These are phyloP conservation scores for Heliamphora exappendiculata DNA, from an alignment of 148 eudicot genomes.

Conservation along the genomic window DNA sequence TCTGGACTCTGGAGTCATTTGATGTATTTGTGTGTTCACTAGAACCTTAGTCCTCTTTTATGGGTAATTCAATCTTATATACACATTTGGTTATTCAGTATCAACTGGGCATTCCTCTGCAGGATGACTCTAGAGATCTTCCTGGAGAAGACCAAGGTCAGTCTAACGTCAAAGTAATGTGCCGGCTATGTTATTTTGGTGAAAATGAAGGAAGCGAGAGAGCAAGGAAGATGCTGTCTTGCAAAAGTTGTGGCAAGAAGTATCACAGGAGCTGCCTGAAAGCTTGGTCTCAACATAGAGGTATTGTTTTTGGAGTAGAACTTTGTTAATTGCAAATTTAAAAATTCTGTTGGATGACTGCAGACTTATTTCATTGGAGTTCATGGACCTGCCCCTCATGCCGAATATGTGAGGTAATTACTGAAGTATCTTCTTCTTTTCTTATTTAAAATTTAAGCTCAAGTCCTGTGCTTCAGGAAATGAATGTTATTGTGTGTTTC, in stretches of 20 bases:
- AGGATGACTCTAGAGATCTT: conserved; percentile 53
- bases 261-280: conserved; percentile 89
- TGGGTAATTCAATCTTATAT: background rate
- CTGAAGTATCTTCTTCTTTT: background rate
- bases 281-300: conserved; percentile 86
- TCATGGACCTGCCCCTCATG: conserved; percentile 96
- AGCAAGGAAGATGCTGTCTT: conserved; percentile 85
- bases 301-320: conserved; percentile 25
- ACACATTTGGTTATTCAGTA: conserved; percentile 4
- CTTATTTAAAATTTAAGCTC: background rate
- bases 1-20: background rate
- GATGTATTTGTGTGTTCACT: background rate
- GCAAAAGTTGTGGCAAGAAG: conserved; percentile 82
- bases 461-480: background rate
- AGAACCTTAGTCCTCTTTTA: background rate
- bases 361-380: conserved; percentile 99
- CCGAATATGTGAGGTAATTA: conserved; percentile 77
- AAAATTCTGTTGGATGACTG: conserved; percentile 13
- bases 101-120: background rate
- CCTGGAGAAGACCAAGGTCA: conserved; percentile 59
- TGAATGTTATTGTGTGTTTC: background rate
- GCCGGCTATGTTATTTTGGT: conserved; percentile 85
- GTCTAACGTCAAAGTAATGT: conserved; percentile 64
- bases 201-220: conserved; percentile 83
- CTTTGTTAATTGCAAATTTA: conserved; percentile 6